Conservation (phyloP, 352 stramenopile species). For the Pythium sukuiense region DNA sequence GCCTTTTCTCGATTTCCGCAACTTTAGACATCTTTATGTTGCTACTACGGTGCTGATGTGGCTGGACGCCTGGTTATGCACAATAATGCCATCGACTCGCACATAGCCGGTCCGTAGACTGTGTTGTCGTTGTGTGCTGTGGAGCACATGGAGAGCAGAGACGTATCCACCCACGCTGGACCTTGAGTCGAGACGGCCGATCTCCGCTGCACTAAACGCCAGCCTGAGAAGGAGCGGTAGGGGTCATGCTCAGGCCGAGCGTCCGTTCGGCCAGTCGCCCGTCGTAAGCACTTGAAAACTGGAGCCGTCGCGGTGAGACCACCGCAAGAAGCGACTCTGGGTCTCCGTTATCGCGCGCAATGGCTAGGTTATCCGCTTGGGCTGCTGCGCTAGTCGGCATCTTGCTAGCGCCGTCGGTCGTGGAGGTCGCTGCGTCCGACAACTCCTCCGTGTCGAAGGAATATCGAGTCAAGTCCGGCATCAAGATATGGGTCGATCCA, state of each 20-base stretch:
- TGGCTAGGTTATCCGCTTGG: neutral
- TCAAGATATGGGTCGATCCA: constrained; percentile 52
- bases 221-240: neutral
- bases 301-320: neutral
- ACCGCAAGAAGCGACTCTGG: neutral
- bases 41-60: neutral
- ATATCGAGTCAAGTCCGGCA: constrained; percentile 52
- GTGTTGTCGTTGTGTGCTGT: neutral
- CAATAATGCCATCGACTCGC: neutral
- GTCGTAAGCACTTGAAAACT: neutral
- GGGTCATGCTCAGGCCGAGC: neutral
- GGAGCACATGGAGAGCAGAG: neutral
- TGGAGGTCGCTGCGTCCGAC: no score
- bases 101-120: neutral
- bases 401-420: neutral
- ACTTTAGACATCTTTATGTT: neutral
- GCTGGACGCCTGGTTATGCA: neutral
- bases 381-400: neutral
- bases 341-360: neutral
- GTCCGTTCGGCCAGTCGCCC: neutral
- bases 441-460: neutral
- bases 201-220: neutral
- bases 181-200: neutral
- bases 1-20: neutral
- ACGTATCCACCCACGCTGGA: neutral